Evolutionary conservation across 1,284 basidiomycete genomes (phyloP), one percentile per base, ranked within the genome.

Genomic region (Pseudozyma flocculosa): DNA sequence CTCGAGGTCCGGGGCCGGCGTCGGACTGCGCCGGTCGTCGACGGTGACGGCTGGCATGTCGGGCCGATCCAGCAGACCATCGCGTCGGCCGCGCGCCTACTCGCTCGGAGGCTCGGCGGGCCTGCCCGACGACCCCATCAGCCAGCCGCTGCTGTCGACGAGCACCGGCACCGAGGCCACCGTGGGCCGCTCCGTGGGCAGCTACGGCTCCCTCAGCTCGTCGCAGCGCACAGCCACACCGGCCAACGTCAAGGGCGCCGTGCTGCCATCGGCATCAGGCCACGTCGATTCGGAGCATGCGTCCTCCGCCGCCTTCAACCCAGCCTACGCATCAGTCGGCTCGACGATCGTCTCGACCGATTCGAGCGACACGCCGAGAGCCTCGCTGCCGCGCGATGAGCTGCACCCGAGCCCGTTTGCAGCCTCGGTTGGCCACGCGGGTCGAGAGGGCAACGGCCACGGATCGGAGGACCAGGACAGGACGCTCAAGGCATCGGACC

Each of bases 121-220:
- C 18, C 40, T 61, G 10, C 66, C 66, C 8, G 66, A 68, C 26
- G 66, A 68, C 37, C 63, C 59, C 2, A 49, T 57, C 15, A 49
- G 49, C 17, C 49, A 48, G 14, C 66, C 61, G 5, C 23, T 68
- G 39, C 44, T 64, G 7, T 49, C 48, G 4, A 50, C 54, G 5
- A 54, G 43, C 38, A 34, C 47, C 15, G 45, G 48, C 5, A 42
- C 47, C 3, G 49, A 52, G 32, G 26, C 40, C 15, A 34, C 41
- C 21, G 37, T 34, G 1, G 51, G 48, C 1, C 49, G 52, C 4
- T 29, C 44, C 2, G 61, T 48, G 4, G 40, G 43, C 9, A 58
- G 61, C 43, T 73, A 74, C 37, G 72, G 69, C 15, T 50, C 68
- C 21, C 60, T 74, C 24, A 69, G 68, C 43, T 62, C 63, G 29